Evolutionary conservation across 768 basidiomycete genomes (phyloP), one percentile per base, ranked within the genome.

Genomic region (Russula griseocarnosa): DNA sequence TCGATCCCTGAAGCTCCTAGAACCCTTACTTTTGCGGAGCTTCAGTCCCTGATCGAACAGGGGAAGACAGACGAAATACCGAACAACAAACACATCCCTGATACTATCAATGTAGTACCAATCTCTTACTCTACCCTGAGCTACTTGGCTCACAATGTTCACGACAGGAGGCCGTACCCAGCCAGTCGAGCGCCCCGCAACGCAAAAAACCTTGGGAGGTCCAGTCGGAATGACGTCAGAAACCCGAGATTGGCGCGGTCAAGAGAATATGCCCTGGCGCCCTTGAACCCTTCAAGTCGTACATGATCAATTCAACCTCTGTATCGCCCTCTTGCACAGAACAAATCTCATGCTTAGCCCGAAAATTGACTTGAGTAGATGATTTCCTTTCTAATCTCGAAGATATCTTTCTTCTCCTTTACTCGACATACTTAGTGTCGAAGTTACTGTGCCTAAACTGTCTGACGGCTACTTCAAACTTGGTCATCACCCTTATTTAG

Each of bases 61-160:
- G 90, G 89, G 20, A 83, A 80, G 66, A 81, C 83, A 4, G 87
- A 89, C 67, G 75, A 85, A 71, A 90, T 92, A 42, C 90, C 90
- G 1, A 88, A 92, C 69, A 92, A 91, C 71, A 88, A 85, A 67
- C 64, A 79, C 59, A 89, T 92, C 51, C 84, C 86, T 0, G 79
- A 86, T n/a, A 75, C 71, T 2, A 68, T 92, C 40, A 88, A 86
- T 74, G 90, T 89, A 70, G 66, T 58, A 83, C 40, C 18, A 10
- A 22, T 10, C 30, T 46, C 1, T 55, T 16, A 32, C 55, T 32
- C 46, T 66, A 44, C 57, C 65, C 44, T 36, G 34, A 44, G 28
- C 47, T 24, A 36, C 36, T 57, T 46, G 40, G 32, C 14, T 52
- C 62, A 57, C 49, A 56, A 32, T 28, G 51, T 62, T 50, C 44